Base-by-base conservation (phyloP, 2,329 filamentous ascomycete species). In the Phyllosticta citriasiana region DNA sequence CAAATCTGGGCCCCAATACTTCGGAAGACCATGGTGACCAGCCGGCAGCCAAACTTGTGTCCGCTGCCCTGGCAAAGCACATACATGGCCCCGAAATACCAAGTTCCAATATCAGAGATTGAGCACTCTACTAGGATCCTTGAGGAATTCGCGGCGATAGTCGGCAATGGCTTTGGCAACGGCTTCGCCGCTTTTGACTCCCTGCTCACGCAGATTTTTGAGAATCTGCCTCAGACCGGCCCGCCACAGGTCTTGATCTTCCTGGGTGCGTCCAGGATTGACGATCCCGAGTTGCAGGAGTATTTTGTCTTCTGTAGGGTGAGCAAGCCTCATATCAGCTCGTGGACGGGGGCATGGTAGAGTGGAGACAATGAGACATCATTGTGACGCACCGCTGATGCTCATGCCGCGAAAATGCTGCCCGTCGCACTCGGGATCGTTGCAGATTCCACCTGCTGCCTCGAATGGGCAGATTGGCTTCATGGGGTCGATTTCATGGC, bases 321-420 rank as follows among this genome's bases (percentile, higher is more conserved):
- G 64, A 62, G 61, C 51, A 62, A 61, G 57, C 52, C 64, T 63
- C 30, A 66, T 71, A 72, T 79, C 67, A 78, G 74, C 73, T 64
- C 67, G 66, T 64, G 71, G 58, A 60, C 57, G 57, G 51, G 25
- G 7, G 50, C 16, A 12, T n/a, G 14, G 65, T 58, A 56, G 62
- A 55, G 54, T 51, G 51, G 50, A 53, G 51, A 55, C 26, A 26
- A 62, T 8, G 27, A 53, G 50, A 14, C 16, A 53, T 64, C 65
- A 62, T 57, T 63, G 63, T 67, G 72, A 89, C 88, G 84, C 82
- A 95, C 90, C 90, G 76, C 82, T 83, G 70, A 90, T 78, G 69
- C 77, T 79, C 77, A 93, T 88, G 64, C 84, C 79, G 67, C 81
- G 80, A 72, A 96, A 92, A 77, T 99, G 94, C 78, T 97, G 87